A percentile compares a stretch with the other conserved stretches of the same genome.
Evolutionary conservation across 495 filamentous ascomycete species (phyloP).

Genomic region (Daldinia decipiens): DNA sequence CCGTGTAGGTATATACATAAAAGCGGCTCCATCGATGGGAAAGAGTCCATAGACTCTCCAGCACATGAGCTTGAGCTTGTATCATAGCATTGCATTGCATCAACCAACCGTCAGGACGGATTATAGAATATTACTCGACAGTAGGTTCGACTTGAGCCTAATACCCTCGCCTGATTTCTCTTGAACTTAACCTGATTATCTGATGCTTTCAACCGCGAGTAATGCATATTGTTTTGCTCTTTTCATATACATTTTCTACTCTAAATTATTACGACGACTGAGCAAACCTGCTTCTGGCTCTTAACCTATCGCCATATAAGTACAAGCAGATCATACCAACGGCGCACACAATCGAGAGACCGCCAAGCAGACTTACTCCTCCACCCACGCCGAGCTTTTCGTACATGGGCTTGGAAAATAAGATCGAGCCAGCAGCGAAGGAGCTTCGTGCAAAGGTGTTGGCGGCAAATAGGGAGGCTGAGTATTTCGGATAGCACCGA

Average conservation of each 20-base stretch:
- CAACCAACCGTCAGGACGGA: conserved; percentile 31
- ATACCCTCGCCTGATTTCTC: neutral
- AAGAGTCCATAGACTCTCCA: conserved; percentile 22
- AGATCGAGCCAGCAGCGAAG: conserved; percentile 66
- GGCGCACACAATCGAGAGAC: conserved; percentile 32
- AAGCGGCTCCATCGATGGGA: conserved; percentile 10
- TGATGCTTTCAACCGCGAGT: neutral
- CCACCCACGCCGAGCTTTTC: conserved; percentile 64
- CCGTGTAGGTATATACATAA: conserved; percentile 17
- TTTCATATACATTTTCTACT: neutral
- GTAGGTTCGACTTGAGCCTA: conserved; percentile 28
- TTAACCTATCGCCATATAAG: conserved; percentile 33
- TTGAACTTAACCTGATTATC: neutral
- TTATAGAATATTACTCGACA: conserved; percentile 24
- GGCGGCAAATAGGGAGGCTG: conserved; percentile 67
- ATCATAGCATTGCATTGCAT: conserved; percentile 31
- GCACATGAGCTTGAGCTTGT: conserved; percentile 26
- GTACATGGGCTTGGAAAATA: conserved; percentile 66
- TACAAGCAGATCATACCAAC: conserved; percentile 33
- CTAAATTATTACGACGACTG: conserved; percentile 24
- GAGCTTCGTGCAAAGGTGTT: conserved; percentile 63
- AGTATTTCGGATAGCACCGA: conserved; percentile 67
- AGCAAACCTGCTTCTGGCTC: conserved; percentile 38
- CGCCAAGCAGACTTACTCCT: conserved; percentile 70
- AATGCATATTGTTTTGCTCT: neutral